Evolutionary conservation across 2,329 filamentous ascomycete species (phyloP).

Genomic region (Hirsutella minnesotensis): DNA sequence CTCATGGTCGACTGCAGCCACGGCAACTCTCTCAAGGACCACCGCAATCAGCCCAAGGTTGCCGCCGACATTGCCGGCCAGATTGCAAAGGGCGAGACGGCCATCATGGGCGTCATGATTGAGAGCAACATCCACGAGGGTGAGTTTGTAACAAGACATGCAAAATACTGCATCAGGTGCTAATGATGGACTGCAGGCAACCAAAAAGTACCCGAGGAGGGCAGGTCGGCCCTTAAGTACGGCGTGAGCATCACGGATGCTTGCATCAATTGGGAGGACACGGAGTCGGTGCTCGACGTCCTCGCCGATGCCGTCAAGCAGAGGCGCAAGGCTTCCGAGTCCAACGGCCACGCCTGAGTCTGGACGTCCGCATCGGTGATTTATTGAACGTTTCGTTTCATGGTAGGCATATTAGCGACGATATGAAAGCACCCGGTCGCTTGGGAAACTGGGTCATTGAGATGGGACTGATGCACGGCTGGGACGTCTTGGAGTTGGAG

Average conservation of each 20-base stretch:
- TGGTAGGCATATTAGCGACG: too few relatives aligned
- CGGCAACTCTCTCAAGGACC: conserved; percentile 90
- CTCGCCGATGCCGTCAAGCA: conserved; percentile 62
- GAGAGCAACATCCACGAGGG: conserved; percentile 95
- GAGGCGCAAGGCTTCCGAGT: conserved; percentile 15
- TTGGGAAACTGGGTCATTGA: background rate
- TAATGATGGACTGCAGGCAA: conserved; percentile 40
- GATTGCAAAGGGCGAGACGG: conserved; percentile 70
- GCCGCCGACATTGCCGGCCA: conserved; percentile 72
- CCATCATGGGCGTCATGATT: conserved; percentile 97
- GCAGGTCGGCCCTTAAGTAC: conserved; percentile 75
- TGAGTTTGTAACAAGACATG: conserved; percentile 26
- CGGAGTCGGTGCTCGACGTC: conserved; percentile 61
- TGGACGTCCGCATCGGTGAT: too few relatives aligned
- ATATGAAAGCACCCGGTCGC: too few relatives aligned
- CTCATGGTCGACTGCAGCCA: conserved; percentile 99
- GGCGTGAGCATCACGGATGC: conserved; percentile 96
- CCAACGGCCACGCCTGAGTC: conserved; percentile 7
- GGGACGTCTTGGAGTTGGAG: background rate
- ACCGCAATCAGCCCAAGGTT: conserved; percentile 95
- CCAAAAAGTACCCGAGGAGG: conserved; percentile 85
- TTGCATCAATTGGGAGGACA: conserved; percentile 91
- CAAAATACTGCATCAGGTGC: background rate
- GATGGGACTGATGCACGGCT: background rate
- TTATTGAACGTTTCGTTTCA: too few relatives aligned